These are phyloP conservation scores for Meyerozyma carpophila DNA, from an alignment of 1,139 yeast species.

Conservation along the genomic window DNA sequence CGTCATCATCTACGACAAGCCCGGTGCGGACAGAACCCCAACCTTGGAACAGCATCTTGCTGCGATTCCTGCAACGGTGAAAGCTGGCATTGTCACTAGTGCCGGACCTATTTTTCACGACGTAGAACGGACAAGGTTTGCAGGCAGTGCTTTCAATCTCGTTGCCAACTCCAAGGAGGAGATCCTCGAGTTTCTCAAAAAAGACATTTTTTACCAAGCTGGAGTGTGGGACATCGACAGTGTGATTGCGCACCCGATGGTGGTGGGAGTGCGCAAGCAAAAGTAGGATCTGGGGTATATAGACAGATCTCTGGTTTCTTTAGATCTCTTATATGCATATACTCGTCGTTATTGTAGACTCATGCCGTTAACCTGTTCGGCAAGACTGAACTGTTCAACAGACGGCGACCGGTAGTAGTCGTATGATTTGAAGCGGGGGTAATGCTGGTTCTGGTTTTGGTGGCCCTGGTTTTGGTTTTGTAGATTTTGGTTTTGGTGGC, in stretches of 20 bases:
- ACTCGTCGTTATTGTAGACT: not conserved
- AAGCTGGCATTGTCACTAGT: constrained; percentile 50
- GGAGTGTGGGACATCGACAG: constrained; percentile 77
- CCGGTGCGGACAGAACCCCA: constrained; percentile 52
- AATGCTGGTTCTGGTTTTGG: not conserved
- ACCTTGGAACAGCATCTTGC: constrained; percentile 57
- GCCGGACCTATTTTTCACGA: constrained; percentile 63
- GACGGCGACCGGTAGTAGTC: not conserved
- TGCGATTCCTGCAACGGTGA: constrained; percentile 38
- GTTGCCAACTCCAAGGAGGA: constrained; percentile 61
- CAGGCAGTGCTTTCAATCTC: constrained; percentile 65
- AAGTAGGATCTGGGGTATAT: too few species aligned
- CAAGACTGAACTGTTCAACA: not conserved
- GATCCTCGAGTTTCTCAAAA: constrained; percentile 55
- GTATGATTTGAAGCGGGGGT: not conserved
- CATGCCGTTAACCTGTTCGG: not conserved
- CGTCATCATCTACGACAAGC: constrained; percentile 68
- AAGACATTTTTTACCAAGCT: constrained; percentile 55
- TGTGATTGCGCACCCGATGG: constrained; percentile 50
- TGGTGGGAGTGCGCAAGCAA: too few species aligned
- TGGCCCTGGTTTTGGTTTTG: not conserved
- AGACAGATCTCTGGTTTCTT: too few species aligned
- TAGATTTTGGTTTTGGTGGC: not conserved
- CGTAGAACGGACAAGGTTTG: constrained; percentile 49
- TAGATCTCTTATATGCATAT: too few species aligned